Base-by-base conservation (phyloP, 148 eudicot genomes). In the Camellia sinensis region DNA sequence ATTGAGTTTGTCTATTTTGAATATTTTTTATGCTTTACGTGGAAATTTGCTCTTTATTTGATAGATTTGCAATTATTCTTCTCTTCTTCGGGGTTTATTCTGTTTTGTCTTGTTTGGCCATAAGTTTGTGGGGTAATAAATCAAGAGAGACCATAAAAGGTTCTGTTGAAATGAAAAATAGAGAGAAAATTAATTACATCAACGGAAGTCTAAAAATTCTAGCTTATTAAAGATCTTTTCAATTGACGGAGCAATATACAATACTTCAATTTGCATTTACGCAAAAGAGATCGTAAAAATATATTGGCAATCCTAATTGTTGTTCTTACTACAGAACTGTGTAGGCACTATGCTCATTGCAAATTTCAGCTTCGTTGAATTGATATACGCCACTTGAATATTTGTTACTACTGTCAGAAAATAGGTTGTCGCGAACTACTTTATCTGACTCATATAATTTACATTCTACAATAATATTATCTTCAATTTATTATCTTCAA, bases 91-190 rank as follows among this genome's bases (percentile, higher is more conserved):
- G 43, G 8, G 12, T 45, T 43, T 52, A 50, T 19, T 76, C 3
- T n/a, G 41, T 67, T 54, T 21, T 29, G 60, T 76, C 56, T 41
- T 48, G 14, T 50, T 77, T 64, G n/a, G 14, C 60, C 63, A 9
- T 1, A 43, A 15, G 43, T 73, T 73, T 76, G 70, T 62, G 59
- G 70, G 68, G 14, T 12, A 77, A 9, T 11, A 77, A 65, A 48
- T 50, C 48, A 45, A 65, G 18, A 11, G 29, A 50, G 11, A 22
- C 60, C 7, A 0, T 21, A 77, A 29, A 29, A 65, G 40, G 54
- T 61, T 61, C 4, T 70, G 5, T 68, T 41, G 11, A 46, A 46
- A 41, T 61, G 19, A 13, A 46, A 63, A 70, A 12, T n/a, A 21
- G 54, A 21, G 69, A 0, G 17, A 6, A 75, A 74, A 29, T 45